Base-by-base conservation (phyloP, 1,139 yeast genomes). In the Arxiozyma bovina region DNA sequence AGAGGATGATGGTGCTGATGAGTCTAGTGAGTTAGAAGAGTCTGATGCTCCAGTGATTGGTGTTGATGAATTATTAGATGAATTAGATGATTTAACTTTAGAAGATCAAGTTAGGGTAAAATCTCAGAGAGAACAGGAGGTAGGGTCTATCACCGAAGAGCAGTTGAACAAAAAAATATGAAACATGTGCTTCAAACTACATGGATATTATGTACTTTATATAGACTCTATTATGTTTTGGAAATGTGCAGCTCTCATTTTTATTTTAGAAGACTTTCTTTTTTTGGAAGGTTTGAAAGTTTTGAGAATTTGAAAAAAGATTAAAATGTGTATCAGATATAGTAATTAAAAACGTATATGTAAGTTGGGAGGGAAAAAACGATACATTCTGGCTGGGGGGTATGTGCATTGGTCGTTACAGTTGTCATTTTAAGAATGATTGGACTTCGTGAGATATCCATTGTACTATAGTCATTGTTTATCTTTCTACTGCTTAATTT, bases 41-140 rank as follows among this genome's bases (percentile, higher is more conserved):
- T 88, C 83, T 44, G 89, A 81, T 50, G 89, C 83, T 64, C 89
- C 91, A 56, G 81, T 79, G 64, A 80, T 88, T 60, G 85, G 82
- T 57, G 78, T 87, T 53, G 96, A 87, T 63, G 96, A 87, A 70
- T 77, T 88, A 64, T 76, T 87, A 71, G 98, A 93, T 65, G 98
- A 91, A 69, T 77, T 91, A 67, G 96, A 89, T 64, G 97, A 86
- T 57, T 85, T 91, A 91, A 86, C 87, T 23, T 77, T 89, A 68
- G 90, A 85, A 21, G 74, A 71, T 9, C 57, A 42, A 5, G 50
- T 15, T 12, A 34, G 21, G 27, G 48, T 18, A 3, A 49, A 21
- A 22, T 30, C 22, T 38, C 45, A 40, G 21, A 46, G 22, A 15
- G 44, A 30, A 25, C 23, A 21, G 15, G 50, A 42, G 22, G 45